Percentiles rank a stretch among this genome's conserved stretches.
Conservation (phyloP, 768 basidiomycete genomes). For the Leccinum ochraceum region DNA sequence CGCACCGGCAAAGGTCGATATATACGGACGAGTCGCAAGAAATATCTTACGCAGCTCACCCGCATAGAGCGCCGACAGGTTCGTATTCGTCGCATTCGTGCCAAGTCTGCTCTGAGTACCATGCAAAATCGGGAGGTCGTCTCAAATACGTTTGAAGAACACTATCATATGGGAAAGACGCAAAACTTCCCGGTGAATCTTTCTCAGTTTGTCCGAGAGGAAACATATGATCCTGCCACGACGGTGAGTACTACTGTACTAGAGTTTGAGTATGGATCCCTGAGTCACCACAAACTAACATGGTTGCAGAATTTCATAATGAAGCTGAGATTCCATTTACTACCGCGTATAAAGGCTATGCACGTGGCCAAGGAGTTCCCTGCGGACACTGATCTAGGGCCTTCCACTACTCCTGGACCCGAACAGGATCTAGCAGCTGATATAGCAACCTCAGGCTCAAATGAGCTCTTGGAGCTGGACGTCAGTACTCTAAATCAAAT, state of each 20-base stretch:
- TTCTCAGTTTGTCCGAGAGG: neutral
- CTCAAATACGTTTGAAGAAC: neutral
- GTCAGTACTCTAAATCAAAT: neutral
- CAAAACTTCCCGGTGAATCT: neutral
- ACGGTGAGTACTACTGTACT: neutral
- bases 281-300: neutral
- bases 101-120: neutral
- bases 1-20: neutral
- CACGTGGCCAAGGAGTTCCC: neutral
- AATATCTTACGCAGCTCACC: neutral
- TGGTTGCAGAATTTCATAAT: neutral
- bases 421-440: neutral
- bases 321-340: neutral
- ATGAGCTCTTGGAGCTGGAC: neutral
- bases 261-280: neutral
- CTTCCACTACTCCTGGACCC: neutral
- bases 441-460: neutral
- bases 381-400: neutral
- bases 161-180: neutral
- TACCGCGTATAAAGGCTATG: neutral
- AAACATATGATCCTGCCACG: neutral
- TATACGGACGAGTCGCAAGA: neutral
- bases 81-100: neutral
- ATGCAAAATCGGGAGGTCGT: neutral
- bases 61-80: neutral